Evolutionary conservation across 2,329 filamentous ascomycete species (phyloP).

Genomic region (Aspergillus quadrilineatus): DNA sequence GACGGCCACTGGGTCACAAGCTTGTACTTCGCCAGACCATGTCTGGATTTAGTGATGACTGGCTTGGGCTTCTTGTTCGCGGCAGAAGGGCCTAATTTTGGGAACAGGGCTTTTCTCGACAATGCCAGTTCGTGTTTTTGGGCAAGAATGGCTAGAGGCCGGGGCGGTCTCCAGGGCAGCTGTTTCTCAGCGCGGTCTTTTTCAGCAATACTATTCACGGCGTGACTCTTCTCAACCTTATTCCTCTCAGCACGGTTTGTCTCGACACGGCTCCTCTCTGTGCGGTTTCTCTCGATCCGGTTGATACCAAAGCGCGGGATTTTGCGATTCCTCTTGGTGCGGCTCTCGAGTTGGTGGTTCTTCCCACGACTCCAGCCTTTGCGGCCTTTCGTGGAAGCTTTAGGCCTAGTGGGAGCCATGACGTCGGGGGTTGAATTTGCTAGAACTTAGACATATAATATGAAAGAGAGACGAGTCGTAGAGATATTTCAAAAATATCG

Average conservation of each 20-base stretch:
- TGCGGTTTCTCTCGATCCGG: too few relatives aligned
- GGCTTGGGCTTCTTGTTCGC: slow-evolving; percentile 6
- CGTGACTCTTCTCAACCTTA: too few relatives aligned
- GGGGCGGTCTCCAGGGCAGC: too few relatives aligned
- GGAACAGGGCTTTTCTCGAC: slow-evolving; percentile 10
- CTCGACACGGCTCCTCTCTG: too few relatives aligned
- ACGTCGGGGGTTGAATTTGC: background rate
- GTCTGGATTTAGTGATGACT: background rate
- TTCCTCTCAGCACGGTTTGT: background rate
- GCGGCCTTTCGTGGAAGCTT: slow-evolving; percentile 14
- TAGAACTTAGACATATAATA: background rate
- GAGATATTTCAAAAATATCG: background rate
- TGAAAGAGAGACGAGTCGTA: background rate
- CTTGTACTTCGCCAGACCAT: slow-evolving; percentile 15
- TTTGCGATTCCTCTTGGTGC: background rate
- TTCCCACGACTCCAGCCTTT: slow-evolving; percentile 10
- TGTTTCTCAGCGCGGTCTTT: too few relatives aligned
- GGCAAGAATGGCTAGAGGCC: slow-evolving; percentile 15
- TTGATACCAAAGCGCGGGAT: too few relatives aligned
- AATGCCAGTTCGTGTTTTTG: slow-evolving; percentile 1
- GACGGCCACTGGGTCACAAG: slow-evolving; percentile 21
- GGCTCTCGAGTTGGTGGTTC: slow-evolving; percentile 8
- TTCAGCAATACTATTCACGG: too few relatives aligned
- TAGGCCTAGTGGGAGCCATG: slow-evolving; percentile 20
- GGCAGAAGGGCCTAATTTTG: background rate